Percentiles rank a stretch among this genome's conserved stretches.
These are phyloP conservation scores for Lonicera japonica DNA, from an alignment of 129 eudicot species.

Conservation along the genomic window DNA sequence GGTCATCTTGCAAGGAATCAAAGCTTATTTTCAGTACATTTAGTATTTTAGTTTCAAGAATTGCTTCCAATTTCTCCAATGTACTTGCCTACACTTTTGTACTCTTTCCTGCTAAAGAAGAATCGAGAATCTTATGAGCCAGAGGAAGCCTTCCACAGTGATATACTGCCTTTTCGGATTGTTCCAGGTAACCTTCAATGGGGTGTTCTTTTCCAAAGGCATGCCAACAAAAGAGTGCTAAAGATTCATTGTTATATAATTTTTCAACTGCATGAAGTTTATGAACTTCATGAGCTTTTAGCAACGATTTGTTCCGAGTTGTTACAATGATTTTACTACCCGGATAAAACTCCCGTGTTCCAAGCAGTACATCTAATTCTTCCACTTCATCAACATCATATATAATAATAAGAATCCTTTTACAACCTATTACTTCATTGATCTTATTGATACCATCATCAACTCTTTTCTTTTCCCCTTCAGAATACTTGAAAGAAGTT, in stretches of 20 bases:
- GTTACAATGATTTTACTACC: conserved; percentile 36
- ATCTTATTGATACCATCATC: conserved; percentile 11
- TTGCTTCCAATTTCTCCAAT: conserved; percentile 8
- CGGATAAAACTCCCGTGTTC: conserved; percentile 10
- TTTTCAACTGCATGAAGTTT: neutral
- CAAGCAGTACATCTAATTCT: conserved; percentile 24
- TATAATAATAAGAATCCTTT: conserved; percentile 21
- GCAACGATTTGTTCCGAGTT: conserved; percentile 3
- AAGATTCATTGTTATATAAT: conserved; percentile 16
- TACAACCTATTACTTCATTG: neutral
- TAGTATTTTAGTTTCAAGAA: neutral
- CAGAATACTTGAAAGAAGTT: conserved; percentile 17
- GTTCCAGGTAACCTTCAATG: neutral
- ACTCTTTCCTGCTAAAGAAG: conserved; percentile 5
- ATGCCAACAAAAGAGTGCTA: conserved; percentile 29
- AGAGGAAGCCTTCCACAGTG: conserved; percentile 33
- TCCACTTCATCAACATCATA: conserved; percentile 22
- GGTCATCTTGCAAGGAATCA: conserved; percentile 5
- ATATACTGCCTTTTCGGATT: neutral
- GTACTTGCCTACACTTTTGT: conserved; percentile 12
- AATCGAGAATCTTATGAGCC: conserved; percentile 24
- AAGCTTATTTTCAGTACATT: conserved; percentile 17
- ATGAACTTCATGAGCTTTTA: conserved; percentile 5
- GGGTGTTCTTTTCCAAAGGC: conserved; percentile 25
- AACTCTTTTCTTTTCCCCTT: conserved; percentile 11